A percentile compares a stretch with the other conserved stretches of the same genome.
Evolutionary conservation across 2,329 filamentous ascomycete genomes (phyloP).

Genomic region (Metarhizium rileyi): DNA sequence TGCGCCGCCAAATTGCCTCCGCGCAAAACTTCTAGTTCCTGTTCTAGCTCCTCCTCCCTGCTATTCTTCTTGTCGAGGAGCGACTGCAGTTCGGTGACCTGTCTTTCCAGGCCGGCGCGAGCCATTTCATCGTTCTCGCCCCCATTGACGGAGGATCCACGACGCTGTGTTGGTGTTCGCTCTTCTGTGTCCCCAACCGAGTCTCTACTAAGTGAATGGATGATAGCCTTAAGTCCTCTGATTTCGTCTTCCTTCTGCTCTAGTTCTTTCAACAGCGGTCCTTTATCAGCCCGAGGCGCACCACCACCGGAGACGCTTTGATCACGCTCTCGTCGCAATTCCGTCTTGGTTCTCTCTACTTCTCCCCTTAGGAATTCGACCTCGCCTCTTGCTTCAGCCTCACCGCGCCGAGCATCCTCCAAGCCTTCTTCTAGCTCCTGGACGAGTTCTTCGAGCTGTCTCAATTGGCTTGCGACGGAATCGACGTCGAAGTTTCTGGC

Average conservation of each 20-base stretch:
- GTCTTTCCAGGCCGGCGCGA: conserved; percentile 63
- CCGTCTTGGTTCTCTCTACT: conserved; percentile 81
- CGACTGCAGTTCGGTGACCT: conserved; percentile 67
- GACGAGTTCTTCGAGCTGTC: conserved; percentile 90
- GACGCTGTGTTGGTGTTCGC: conserved; percentile 18
- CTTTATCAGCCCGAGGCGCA: conserved; percentile 29
- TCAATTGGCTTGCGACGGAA: conserved; percentile 80
- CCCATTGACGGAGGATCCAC: conserved; percentile 25
- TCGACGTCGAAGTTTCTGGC: conserved; percentile 84
- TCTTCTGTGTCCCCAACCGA: conserved; percentile 39
- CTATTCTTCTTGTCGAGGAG: conserved; percentile 61
- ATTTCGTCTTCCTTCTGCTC: conserved; percentile 97
- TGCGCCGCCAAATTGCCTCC: conserved; percentile 23
- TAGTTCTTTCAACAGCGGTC: conserved; percentile 58
- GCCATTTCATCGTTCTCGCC: conserved; percentile 19
- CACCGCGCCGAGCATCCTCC: conserved; percentile 86
- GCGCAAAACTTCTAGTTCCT: conserved; percentile 62
- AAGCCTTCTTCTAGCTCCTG: conserved; percentile 94
- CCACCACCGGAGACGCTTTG: conserved; percentile 44
- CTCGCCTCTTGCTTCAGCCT: conserved; percentile 90
- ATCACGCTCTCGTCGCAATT: conserved; percentile 80
- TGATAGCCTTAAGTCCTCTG: conserved; percentile 91
- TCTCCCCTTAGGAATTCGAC: conserved; percentile 93
- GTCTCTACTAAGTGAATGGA: conserved; percentile 84
- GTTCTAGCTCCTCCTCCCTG: conserved; percentile 78